phyloP scores from a whole-genome alignment of 2,329 filamentous ascomycete species.

The Aspergillus ibericus region DNA sequence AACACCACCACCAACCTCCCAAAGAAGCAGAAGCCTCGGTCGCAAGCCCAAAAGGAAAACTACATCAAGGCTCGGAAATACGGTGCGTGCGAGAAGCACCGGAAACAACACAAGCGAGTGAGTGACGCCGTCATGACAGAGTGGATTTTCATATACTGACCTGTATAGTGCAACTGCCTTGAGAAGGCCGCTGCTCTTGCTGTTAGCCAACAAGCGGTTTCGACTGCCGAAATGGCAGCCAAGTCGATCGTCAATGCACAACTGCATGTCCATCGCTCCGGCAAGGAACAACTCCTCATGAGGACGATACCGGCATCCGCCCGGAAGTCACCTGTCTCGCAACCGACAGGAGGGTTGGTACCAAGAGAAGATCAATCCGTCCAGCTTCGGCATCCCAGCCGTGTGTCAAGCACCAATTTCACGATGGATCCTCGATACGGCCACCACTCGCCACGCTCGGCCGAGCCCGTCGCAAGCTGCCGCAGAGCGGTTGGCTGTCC shows the following conservation, averaged over 20 bases:
- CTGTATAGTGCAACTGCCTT: conserved; percentile 41
- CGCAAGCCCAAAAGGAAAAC: conserved; percentile 43
- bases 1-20: conserved; percentile 44
- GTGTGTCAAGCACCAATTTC: background rate
- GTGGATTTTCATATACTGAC: conserved; percentile 15
- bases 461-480: background rate
- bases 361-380: background rate
- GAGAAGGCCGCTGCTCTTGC: conserved; percentile 33
- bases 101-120: conserved; percentile 46
- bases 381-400: background rate
- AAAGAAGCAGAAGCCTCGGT: conserved; percentile 44
- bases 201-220: conserved; percentile 18
- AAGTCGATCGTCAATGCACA: conserved; percentile 6
- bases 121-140: conserved; percentile 11
- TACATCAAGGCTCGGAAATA: conserved; percentile 46
- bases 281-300: background rate
- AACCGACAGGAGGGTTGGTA: background rate
- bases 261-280: background rate
- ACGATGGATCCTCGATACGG: background rate
- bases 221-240: background rate
- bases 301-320: background rate
- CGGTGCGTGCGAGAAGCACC: conserved; percentile 46
- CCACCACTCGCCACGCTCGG: background rate
- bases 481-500: background rate
- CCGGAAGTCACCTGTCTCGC: background rate